Evolutionary conservation across 345 rosid species (phyloP).

Genomic region (Pugionium dolabratum): DNA sequence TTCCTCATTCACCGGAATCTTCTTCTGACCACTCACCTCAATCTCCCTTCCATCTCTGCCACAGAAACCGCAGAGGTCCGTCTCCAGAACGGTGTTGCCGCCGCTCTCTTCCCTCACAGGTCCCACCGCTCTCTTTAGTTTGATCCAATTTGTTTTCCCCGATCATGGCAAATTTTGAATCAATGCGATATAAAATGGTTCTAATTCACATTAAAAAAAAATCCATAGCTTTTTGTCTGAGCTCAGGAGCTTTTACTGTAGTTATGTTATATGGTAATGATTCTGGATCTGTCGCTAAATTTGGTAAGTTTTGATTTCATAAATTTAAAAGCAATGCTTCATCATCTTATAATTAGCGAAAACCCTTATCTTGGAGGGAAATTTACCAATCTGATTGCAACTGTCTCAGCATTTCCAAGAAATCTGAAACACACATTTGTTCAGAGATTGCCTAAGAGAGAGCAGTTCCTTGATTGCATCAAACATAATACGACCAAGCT

Average conservation of each 20-base stretch:
- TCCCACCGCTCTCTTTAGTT: slow-evolving; percentile 7
- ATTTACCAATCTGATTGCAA: not conserved
- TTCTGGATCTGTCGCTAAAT: slow-evolving; percentile 27
- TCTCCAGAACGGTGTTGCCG: slow-evolving; percentile 66
- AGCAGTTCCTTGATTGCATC: not conserved
- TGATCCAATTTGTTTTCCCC: slow-evolving; percentile 13
- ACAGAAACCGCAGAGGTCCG: slow-evolving; percentile 81
- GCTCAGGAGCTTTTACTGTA: slow-evolving; percentile 35
- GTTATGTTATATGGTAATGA: slow-evolving; percentile 25
- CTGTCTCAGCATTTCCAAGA: not conserved
- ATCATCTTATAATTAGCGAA: slow-evolving; percentile 6
- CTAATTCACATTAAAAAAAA: slow-evolving; percentile 11
- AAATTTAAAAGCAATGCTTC: not conserved
- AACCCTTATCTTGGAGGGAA: not conserved
- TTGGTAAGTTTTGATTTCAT: slow-evolving; percentile 19
- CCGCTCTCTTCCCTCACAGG: slow-evolving; percentile 85
- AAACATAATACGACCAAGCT: slow-evolving; percentile 1
- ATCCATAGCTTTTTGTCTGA: slow-evolving; percentile 21
- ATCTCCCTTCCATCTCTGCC: slow-evolving; percentile 76
- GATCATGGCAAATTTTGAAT: slow-evolving; percentile 7
- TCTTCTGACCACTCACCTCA: slow-evolving; percentile 76
- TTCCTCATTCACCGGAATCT: slow-evolving; percentile 90
- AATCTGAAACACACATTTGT: not conserved
- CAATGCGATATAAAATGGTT: slow-evolving; percentile 18
- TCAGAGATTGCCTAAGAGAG: not conserved